Evolutionary conservation across 2,329 filamentous ascomycete species (phyloP), one percentile per base, ranked within the genome.

Genomic region (Paecilomyces dactylethromorphus): DNA sequence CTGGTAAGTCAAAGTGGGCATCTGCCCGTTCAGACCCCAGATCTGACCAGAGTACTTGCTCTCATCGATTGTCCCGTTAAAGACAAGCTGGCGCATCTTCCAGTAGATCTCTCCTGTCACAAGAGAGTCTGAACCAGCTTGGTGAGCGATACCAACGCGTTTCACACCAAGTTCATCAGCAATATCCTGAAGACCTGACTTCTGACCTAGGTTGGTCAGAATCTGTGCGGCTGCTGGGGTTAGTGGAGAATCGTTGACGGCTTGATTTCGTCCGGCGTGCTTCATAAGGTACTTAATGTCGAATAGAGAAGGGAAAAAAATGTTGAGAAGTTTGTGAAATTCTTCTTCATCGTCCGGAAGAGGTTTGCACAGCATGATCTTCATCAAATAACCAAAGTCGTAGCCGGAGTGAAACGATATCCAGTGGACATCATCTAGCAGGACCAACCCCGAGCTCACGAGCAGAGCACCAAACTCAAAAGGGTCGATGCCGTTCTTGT

Each of bases 281-380:
- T 96, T 96, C 85, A 97, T 93, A 49, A 99, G 84, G 73, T 94
- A 96, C 78, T 99, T 99, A 66, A 99, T 94, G 71, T 99, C 94
- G 73, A 94, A 96, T 0, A 96, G 86, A 18, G 88, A 88, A 0
- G 94, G 94, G 74, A 99, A 99, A 81, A 93, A 97, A 53, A 91
- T 88, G 71, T 90, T 90, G 76, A 97, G 91, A 54, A 93, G 84
- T 68, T 88, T 85, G 71, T 95, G 90, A 73, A 97, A 99, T 63
- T 94, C 88, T 55, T 87, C 84, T 72, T 97, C 94, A 65, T 96
- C 91, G 66, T 92, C 90, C 0, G 94, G 94, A 7, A 99, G 81
- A 52, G 88, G 86, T 64, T 87, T 84, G 76, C 90, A 90, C 59
- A 90, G 88, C 73, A 99, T 87, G 59, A 97, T 87, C 78, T 99